Base-by-base conservation (phyloP, 2,329 filamentous ascomycete genomes). In the Fusarium keratoplasticum region DNA sequence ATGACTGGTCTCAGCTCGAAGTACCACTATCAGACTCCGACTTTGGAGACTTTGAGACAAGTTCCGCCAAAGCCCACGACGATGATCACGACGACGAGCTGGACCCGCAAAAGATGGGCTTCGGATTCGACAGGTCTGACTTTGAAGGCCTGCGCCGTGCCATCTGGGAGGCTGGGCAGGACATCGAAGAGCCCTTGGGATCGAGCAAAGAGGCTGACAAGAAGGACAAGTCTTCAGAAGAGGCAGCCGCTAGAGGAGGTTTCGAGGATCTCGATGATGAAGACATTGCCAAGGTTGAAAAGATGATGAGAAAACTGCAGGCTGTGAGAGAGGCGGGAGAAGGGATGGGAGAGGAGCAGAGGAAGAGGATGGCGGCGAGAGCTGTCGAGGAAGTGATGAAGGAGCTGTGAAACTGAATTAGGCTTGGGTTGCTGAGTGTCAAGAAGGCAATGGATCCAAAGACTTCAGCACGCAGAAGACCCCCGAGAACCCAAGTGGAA, bases 351-450 rank as follows among this genome's bases (percentile, higher is more conserved):
- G 88, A 90, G 77, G 88, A 89, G 29, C 89, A 93, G 82, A 86
- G 89, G 74, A 89, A 86, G 80, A 86, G 85, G 70, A 85, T 92
- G 82, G 91, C 91, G 4, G 88, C 88, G 25, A 87, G 87, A 75
- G 90, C 90, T 0, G 89, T 93, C 4, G 86, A 84, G 14, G 90
- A 93, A 76, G 88, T 92, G 35, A 92, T 93, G 90, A 89, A 86
- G 76, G 88, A 90, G 57, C 70, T 91, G 33, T 89, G 64, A 64
- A 16, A 47, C 6, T 13, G 27, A 31, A 14, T 31, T 2, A 31
- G 11, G 16, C 14, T 29, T 50, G 44, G 16, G 44, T 29, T 29
- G 25, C 7, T 50, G 25, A 29, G 5, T 27, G 25, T 50, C 44
- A 29, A 50, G 4, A 27, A n/a, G 25, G 22, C 14, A 50, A 27